A percentile compares a stretch with the other conserved stretches of the same genome.
Evolutionary conservation across 1,284 basidiomycete species (phyloP).

Genomic region (Trametes hirsuta): DNA sequence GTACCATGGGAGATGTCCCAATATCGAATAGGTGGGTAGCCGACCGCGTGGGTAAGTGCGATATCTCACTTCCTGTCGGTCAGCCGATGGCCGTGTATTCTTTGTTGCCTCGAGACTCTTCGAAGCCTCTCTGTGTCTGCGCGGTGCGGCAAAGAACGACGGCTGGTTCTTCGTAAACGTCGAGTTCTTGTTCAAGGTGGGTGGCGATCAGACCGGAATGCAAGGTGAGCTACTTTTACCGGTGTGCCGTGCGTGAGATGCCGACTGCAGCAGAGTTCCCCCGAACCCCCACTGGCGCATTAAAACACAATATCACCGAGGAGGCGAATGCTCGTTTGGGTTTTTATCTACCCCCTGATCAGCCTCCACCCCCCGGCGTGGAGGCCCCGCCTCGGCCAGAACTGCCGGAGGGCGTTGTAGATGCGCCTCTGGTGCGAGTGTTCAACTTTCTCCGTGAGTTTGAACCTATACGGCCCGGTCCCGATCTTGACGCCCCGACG

Average conservation of each 20-base stretch:
- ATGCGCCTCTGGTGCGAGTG: slow-evolving; percentile 77
- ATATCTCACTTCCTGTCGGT: slow-evolving; percentile 9
- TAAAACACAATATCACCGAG: slow-evolving; percentile 70
- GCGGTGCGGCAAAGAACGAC: slow-evolving; percentile 65
- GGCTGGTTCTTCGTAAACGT: slow-evolving; percentile 85
- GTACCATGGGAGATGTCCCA: slow-evolving; percentile 76
- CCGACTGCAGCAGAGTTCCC: slow-evolving; percentile 61
- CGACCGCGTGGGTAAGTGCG: not conserved
- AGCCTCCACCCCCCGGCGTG: slow-evolving; percentile 43
- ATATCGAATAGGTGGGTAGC: slow-evolving; percentile 65
- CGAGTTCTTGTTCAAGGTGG: slow-evolving; percentile 72
- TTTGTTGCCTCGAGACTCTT: slow-evolving; percentile 80
- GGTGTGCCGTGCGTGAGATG: not conserved
- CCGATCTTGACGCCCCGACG: not conserved
- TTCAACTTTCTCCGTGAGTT: slow-evolving; percentile 81
- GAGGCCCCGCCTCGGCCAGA: slow-evolving; percentile 54
- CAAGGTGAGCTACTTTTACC: slow-evolving; percentile 50
- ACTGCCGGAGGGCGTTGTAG: slow-evolving; percentile 61
- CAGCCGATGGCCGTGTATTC: slow-evolving; percentile 76
- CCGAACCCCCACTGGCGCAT: slow-evolving; percentile 58
- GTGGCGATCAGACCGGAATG: slow-evolving; percentile 69
- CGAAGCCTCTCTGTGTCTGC: slow-evolving; percentile 72
- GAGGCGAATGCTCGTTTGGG: slow-evolving; percentile 70
- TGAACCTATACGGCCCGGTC: not conserved
- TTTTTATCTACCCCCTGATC: slow-evolving; percentile 57